These are phyloP conservation scores for Nephelium lappaceum DNA, from an alignment of 345 rosid genomes.

Conservation along the genomic window DNA sequence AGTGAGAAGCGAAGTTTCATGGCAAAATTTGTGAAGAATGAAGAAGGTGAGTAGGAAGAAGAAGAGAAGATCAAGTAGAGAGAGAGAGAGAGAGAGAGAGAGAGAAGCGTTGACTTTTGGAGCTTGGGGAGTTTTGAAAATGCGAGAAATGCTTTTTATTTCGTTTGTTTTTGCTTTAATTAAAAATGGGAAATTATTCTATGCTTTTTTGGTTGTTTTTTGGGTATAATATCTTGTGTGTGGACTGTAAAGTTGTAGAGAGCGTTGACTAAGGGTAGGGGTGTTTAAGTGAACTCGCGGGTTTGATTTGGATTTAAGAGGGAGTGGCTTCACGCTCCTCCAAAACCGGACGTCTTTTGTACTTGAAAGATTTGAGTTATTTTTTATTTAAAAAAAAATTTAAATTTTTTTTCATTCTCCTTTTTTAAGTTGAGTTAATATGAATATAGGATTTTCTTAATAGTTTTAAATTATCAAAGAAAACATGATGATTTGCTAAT, in stretches of 20 bases:
- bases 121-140: conserved; percentile 31
- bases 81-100: conserved; percentile 33
- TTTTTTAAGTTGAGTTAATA: too few relatives aligned
- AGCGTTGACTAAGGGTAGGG: conserved; percentile 42
- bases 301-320: not conserved
- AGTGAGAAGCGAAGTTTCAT: conserved; percentile 25
- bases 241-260: not conserved
- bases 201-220: not conserved
- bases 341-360: not conserved
- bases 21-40: conserved; percentile 19
- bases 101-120: conserved; percentile 84
- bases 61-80: conserved; percentile 17
- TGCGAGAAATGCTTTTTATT: conserved; percentile 15
- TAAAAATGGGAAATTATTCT: not conserved
- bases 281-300: conserved; percentile 26
- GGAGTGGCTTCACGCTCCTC: conserved; percentile 25
- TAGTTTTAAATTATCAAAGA: too few relatives aligned
- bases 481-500: too few relatives aligned
- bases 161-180: conserved; percentile 18
- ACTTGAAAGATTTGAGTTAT: too few relatives aligned
- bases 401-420: too few relatives aligned
- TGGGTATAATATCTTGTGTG: not conserved
- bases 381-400: too few relatives aligned
- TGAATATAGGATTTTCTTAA: too few relatives aligned
- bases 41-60: conserved; percentile 13